Evolutionary conservation across 2,329 filamentous ascomycete species (phyloP).

Genomic region (Eurotiales sp.): DNA sequence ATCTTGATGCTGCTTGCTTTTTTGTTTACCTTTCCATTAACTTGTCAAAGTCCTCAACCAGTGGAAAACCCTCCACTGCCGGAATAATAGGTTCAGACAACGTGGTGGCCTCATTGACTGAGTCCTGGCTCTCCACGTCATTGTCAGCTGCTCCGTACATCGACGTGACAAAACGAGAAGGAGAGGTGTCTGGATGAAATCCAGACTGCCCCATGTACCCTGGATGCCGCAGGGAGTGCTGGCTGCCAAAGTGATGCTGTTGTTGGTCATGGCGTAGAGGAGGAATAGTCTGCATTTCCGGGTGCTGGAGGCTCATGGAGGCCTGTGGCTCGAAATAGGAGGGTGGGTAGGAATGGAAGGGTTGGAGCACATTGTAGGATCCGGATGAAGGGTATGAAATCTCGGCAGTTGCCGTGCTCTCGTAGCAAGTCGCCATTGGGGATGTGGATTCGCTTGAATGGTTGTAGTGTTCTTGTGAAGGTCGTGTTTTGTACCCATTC

Average conservation of each 20-base stretch:
- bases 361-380: conserved; percentile 28
- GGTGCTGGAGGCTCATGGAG: conserved; percentile 5
- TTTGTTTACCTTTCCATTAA: conserved; percentile 41
- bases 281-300: conserved; percentile 8
- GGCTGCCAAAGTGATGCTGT: not conserved
- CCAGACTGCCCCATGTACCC: not conserved
- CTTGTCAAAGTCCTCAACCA: conserved; percentile 44
- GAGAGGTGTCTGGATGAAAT: not conserved
- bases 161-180: conserved; percentile 22
- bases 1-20: too few relatives aligned
- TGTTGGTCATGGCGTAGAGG: conserved; percentile 9
- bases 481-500: conserved; percentile 39
- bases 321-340: conserved; percentile 29
- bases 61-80: conserved; percentile 42
- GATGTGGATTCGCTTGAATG: conserved; percentile 6
- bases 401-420: conserved; percentile 28
- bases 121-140: conserved; percentile 45
- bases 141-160: conserved; percentile 31
- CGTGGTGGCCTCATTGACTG: conserved; percentile 40
- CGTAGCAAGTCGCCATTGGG: conserved; percentile 29
- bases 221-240: conserved; percentile 7
- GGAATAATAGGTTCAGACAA: conserved; percentile 44
- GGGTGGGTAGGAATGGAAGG: conserved; percentile 35
- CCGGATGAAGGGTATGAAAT: conserved; percentile 27
- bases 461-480: conserved; percentile 28